Percentiles rank a stretch among this genome's conserved stretches.
These are phyloP conservation scores for Penicillium sp. DNA, from an alignment of 2,329 filamentous ascomycete genomes.

Conservation along the genomic window DNA sequence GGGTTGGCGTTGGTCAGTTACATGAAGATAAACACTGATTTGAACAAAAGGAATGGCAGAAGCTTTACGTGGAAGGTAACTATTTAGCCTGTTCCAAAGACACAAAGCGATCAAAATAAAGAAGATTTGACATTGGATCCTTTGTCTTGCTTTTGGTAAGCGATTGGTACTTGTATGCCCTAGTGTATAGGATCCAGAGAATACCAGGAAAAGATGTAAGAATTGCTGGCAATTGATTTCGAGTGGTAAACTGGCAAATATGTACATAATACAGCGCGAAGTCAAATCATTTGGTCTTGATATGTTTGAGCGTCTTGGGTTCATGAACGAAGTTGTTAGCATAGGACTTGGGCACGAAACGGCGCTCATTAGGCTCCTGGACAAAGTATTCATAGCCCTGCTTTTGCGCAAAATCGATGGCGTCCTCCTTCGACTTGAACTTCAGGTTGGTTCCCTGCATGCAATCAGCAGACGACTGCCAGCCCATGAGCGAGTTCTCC, in stretches of 20 bases:
- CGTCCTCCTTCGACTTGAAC: slow-evolving; percentile 92
- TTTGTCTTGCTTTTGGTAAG: not conserved
- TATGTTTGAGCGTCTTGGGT: slow-evolving; percentile 80
- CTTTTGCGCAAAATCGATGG: slow-evolving; percentile 93
- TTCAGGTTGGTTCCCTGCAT: slow-evolving; percentile 92
- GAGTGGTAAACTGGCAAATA: slow-evolving; percentile 31
- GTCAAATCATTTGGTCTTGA: slow-evolving; percentile 69
- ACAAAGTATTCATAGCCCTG: slow-evolving; percentile 99
- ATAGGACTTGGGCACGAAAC: slow-evolving; percentile 87
- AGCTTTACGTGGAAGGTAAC: not conserved
- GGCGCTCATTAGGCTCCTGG: slow-evolving; percentile 89
- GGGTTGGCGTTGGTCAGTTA: too few relatives aligned
- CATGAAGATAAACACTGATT: too few relatives aligned
- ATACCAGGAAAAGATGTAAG: not conserved
- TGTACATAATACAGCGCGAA: slow-evolving; percentile 40
- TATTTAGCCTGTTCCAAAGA: not conserved
- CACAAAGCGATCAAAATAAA: not conserved
- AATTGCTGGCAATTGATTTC: slow-evolving; percentile 10
- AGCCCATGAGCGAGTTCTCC: slow-evolving; percentile 98
- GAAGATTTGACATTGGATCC: not conserved
- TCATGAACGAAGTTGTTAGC: slow-evolving; percentile 94
- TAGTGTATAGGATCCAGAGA: too few relatives aligned
- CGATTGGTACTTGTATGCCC: not conserved
- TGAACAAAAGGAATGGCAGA: too few relatives aligned
- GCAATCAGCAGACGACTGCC: slow-evolving; percentile 91